phyloP scores from a whole-genome alignment of 768 basidiomycete genomes.

The Dioszegia aurantiaca region DNA sequence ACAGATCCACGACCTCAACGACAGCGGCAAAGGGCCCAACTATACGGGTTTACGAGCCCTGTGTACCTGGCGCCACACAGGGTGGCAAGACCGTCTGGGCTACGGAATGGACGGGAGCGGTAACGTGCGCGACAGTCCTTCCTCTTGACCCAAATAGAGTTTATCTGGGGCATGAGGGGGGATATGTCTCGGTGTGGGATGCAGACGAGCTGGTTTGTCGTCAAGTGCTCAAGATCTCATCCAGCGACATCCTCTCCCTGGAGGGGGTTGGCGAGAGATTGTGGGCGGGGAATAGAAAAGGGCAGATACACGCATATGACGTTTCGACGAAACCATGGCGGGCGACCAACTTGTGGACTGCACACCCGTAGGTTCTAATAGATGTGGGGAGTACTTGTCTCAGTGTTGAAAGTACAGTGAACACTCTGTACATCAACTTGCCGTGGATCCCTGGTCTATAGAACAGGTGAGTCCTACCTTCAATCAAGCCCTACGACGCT shows the following conservation, averaged over 20 bases:
- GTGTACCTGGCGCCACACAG: slow-evolving; percentile 46
- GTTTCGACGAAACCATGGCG: slow-evolving; percentile 68
- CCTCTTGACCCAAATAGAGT: slow-evolving; percentile 66
- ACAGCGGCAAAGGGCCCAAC: slow-evolving; percentile 61
- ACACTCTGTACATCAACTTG: slow-evolving; percentile 63
- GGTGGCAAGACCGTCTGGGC: slow-evolving; percentile 60
- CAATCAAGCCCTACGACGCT: slow-evolving; percentile 1
- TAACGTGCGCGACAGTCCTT: slow-evolving; percentile 74
- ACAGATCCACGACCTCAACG: slow-evolving; percentile 40
- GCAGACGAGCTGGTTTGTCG: slow-evolving; percentile 56
- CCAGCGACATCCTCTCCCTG: slow-evolving; percentile 75
- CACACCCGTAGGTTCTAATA: slow-evolving; percentile 58
- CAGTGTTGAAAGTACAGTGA: slow-evolving; percentile 35
- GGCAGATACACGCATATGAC: slow-evolving; percentile 78
- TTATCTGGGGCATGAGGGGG: slow-evolving; percentile 89
- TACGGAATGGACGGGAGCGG: slow-evolving; percentile 70
- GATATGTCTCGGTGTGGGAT: slow-evolving; percentile 81
- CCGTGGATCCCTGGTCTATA: slow-evolving; percentile 73
- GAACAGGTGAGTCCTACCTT: slow-evolving; percentile 57
- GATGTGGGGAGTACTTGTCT: not conserved
- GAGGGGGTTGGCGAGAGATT: slow-evolving; percentile 78
- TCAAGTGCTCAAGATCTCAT: slow-evolving; percentile 74
- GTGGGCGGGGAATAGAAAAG: slow-evolving; percentile 84
- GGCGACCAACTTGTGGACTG: slow-evolving; percentile 82
- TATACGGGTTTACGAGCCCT: slow-evolving; percentile 72